These are phyloP conservation scores for Acmispon strigosus DNA, from an alignment of 306 rosid species.

Conservation along the genomic window DNA sequence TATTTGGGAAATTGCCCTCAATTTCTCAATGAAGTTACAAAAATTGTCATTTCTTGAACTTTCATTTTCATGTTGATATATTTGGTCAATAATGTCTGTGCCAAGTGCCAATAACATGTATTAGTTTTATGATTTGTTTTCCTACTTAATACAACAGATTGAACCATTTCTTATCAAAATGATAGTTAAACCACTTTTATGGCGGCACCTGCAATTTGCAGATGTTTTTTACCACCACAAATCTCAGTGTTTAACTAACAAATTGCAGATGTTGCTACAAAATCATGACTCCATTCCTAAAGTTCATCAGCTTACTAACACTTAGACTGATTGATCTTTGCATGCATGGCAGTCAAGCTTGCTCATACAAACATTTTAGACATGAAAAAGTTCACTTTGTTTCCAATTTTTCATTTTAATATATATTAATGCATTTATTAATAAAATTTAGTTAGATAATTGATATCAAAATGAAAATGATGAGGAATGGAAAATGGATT, in stretches of 20 bases:
- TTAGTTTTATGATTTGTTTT: not conserved
- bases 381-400: not conserved
- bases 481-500: too few species aligned
- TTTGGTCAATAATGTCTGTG: slow-evolving; percentile 25
- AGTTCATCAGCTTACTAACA: not conserved
- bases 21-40: slow-evolving; percentile 15
- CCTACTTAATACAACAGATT: not conserved
- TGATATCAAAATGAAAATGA: too few species aligned
- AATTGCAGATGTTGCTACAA: too few species aligned
- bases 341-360: not conserved
- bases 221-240: too few species aligned
- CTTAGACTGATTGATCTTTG: not conserved
- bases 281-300: not conserved
- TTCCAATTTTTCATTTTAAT: not conserved
- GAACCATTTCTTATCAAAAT: not conserved
- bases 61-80: slow-evolving; percentile 23
- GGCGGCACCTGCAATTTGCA: too few species aligned
- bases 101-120: not conserved
- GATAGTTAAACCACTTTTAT: too few species aligned
- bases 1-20: slow-evolving; percentile 32
- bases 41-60: slow-evolving; percentile 3
- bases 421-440: not conserved
- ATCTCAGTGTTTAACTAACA: too few species aligned
- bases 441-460: not conserved
- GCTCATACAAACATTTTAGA: not conserved